phyloP scores from a whole-genome alignment of 257 asterid genomes.

The Salvia rosmarinus region DNA sequence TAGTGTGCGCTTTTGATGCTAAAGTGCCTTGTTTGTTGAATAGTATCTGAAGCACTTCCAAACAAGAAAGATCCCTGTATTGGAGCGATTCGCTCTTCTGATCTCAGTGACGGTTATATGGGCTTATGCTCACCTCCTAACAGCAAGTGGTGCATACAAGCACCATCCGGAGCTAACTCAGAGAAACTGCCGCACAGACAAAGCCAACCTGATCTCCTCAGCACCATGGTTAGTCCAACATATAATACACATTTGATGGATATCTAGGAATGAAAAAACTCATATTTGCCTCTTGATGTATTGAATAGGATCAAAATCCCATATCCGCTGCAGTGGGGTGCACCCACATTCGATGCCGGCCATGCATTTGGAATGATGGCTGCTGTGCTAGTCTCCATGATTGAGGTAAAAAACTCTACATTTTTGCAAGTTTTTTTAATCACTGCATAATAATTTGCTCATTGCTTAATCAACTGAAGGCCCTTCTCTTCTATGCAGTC shows the following conservation, averaged over 20 bases:
- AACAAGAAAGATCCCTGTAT: conserved; percentile 61
- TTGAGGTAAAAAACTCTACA: conserved; percentile 59
- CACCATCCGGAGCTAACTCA: conserved; percentile 79
- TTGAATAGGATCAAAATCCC: conserved; percentile 84
- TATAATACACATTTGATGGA: too few species aligned
- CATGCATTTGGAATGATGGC: conserved; percentile 99
- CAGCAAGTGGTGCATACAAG: conserved; percentile 95
- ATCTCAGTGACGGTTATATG: conserved; percentile 75
- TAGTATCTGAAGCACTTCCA: conserved; percentile 92
- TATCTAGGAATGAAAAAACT: neutral
- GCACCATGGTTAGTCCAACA: conserved; percentile 79
- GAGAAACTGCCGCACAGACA: conserved; percentile 78
- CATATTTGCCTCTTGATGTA: neutral
- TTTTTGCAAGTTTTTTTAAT: neutral
- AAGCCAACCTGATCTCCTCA: conserved; percentile 74
- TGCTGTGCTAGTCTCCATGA: conserved; percentile 85
- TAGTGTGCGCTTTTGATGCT: neutral
- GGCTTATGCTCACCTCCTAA: conserved; percentile 96
- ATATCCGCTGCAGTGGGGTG: conserved; percentile 97
- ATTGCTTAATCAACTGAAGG: neutral
- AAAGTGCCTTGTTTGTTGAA: conserved; percentile 6
- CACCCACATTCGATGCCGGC: conserved; percentile 96
- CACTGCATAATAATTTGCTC: neutral
- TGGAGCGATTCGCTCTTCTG: conserved; percentile 85
- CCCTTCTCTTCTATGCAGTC: conserved; percentile 54